Conservation (phyloP, 805 yeast genomes). For the Yamadazyma ubonensis region DNA sequence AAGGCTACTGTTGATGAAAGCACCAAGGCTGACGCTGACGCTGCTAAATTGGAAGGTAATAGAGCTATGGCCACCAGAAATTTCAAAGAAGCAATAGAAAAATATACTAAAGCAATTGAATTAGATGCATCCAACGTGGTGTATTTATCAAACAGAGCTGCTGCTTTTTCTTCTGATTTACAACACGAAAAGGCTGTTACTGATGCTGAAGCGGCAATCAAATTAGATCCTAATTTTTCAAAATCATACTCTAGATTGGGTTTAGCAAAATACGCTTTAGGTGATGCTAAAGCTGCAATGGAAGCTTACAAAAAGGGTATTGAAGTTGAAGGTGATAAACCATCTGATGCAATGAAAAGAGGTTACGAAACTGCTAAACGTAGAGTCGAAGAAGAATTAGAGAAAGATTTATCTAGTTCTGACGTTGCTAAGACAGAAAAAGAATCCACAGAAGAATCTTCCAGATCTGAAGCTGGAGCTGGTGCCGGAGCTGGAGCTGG, state of each 20-base stretch:
- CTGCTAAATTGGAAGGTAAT: constrained; percentile 83
- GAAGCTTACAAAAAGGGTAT: constrained; percentile 88
- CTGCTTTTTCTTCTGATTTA: constrained; percentile 81
- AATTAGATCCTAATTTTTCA: constrained; percentile 74
- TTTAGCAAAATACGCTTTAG: constrained; percentile 88
- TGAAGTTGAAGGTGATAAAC: constrained; percentile 79
- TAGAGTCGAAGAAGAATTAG: constrained; percentile 76
- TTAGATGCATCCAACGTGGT: constrained; percentile 73
- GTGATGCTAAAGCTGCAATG: constrained; percentile 86
- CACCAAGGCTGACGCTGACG: constrained; percentile 72
- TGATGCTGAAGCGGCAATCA: constrained; percentile 83
- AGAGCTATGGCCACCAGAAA: constrained; percentile 78
- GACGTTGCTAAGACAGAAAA: constrained; percentile 25
- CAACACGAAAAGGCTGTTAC: constrained; percentile 73
- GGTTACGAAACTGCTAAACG: constrained; percentile 93
- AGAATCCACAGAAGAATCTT: constrained; percentile 16
- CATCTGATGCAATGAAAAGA: constrained; percentile 85
- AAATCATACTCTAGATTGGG: constrained; percentile 96
- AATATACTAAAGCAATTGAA: constrained; percentile 78
- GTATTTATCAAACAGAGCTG: constrained; percentile 92
- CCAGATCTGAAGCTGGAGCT: constrained; percentile 29
- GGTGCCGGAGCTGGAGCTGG: constrained; percentile 41
- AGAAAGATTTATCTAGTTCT: constrained; percentile 23
- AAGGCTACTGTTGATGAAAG: constrained; percentile 44
- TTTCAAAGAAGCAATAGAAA: constrained; percentile 66